phyloP scores from a whole-genome alignment of 2,329 filamentous ascomycete species.

The Apiospora kogelbergensis region DNA sequence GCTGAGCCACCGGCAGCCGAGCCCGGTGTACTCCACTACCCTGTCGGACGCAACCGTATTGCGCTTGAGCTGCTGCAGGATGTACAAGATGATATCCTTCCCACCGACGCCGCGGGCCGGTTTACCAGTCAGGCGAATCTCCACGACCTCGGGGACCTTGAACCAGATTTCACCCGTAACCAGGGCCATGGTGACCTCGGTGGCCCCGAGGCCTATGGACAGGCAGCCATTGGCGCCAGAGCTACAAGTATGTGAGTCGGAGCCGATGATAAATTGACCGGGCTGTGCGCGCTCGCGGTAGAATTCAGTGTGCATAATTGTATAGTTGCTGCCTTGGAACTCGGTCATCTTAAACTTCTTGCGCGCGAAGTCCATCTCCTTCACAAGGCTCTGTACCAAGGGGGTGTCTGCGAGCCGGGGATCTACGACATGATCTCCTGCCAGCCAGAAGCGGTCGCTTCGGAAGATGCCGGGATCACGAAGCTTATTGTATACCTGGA shows the following conservation, averaged over 20 bases:
- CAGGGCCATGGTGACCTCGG: slow-evolving; percentile 44
- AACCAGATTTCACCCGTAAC: slow-evolving; percentile 49
- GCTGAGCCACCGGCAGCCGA: slow-evolving; percentile 37
- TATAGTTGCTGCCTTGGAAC: slow-evolving; percentile 28
- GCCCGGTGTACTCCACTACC: slow-evolving; percentile 45
- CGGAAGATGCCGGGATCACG: slow-evolving; percentile 44
- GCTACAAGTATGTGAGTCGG: slow-evolving; percentile 47
- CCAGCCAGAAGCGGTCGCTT: slow-evolving; percentile 51
- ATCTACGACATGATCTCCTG: slow-evolving; percentile 48
- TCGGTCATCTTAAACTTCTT: slow-evolving; percentile 44
- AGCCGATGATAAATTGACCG: slow-evolving; percentile 42
- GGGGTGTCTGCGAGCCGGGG: slow-evolving; percentile 39
- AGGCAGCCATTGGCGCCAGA: slow-evolving; percentile 40
- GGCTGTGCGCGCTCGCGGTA: slow-evolving; percentile 42
- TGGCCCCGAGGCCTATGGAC: slow-evolving; percentile 44
- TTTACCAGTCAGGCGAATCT: slow-evolving; percentile 37
- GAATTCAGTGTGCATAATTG: slow-evolving; percentile 49
- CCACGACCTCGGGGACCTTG: slow-evolving; percentile 41
- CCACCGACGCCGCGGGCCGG: slow-evolving; percentile 38
- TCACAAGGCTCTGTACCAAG: slow-evolving; percentile 34
- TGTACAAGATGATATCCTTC: slow-evolving; percentile 46
- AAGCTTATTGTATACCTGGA: slow-evolving; percentile 37
- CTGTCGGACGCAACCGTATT: slow-evolving; percentile 45
- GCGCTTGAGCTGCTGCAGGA: slow-evolving; percentile 41
- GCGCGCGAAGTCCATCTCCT: slow-evolving; percentile 35